Evolutionary conservation across 768 basidiomycete species (phyloP), one percentile per base, ranked within the genome.

Genomic region (Rhizopogon vinicolor): DNA sequence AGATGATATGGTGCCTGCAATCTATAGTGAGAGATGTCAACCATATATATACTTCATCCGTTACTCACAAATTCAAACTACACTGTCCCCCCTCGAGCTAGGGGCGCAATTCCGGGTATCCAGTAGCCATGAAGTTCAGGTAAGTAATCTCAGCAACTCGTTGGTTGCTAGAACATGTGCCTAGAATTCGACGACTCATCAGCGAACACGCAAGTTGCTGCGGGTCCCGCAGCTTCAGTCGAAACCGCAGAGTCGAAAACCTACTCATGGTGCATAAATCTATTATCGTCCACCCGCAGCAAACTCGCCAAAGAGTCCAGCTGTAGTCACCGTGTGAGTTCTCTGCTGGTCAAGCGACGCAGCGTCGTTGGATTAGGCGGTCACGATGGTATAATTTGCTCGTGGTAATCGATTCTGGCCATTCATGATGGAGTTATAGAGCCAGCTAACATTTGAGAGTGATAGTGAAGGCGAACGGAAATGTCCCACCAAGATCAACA

Each of bases 91-190:
- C 72, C 67, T 31, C 74, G 76, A 44, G 75, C 87, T 75, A 78
- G 78, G 13, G 84, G 84, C 3, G 82, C 84, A 28, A 90, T 73
- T 9, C 76, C 86, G 81, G 68, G 0, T 22, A 83, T 85, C 10
- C 78, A 72, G 51, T 84, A 79, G 1, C 81, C 80, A 25, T 25
- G 25, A 25, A 25, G 25, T 25, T 25, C 25, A 25, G 25, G 25
- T 25, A 25, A 25, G 25, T 25, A 25, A 2, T 75, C 6, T 78
- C 80, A 41, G 74, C 68, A 5, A 81, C 81, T 5, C 79, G 63
- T 2, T 71, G 72, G 64, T 75, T 78, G n/a, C 64, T 9, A 14
- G 49, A 25, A 0, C 4, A 33, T 60, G 49, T 25, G 25, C 39
- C 45, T 40, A 44, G 44, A n/a, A 54, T 6, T n/a, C 18, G 48